These are phyloP conservation scores for Scutellaria baicalensis DNA, from an alignment of 257 asterid species.

Conservation along the genomic window DNA sequence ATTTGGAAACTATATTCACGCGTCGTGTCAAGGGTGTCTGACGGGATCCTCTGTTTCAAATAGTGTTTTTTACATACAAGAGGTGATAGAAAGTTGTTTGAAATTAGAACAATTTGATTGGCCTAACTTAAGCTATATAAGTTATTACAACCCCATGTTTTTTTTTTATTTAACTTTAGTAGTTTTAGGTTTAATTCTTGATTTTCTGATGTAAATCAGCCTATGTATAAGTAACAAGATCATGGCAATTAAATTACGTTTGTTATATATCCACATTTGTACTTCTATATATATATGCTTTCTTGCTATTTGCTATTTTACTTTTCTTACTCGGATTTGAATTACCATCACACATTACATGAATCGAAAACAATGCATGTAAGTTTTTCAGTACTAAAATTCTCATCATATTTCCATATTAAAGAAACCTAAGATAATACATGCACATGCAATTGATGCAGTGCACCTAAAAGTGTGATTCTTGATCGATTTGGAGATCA, in stretches of 20 bases:
- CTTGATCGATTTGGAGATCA: no score
- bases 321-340: no score
- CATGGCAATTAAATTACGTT: slow-evolving; percentile 6
- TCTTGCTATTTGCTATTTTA: background rate
- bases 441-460: slow-evolving; percentile 12
- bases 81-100: background rate
- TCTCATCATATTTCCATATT: slow-evolving; percentile 1
- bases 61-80: background rate
- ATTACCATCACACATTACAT: no score
- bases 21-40: slow-evolving; percentile 13
- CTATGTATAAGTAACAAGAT: slow-evolving; percentile 1
- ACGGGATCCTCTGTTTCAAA: background rate
- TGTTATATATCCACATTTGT: background rate
- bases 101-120: background rate
- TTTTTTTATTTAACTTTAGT: background rate
- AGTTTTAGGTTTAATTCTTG: background rate
- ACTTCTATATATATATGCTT: background rate
- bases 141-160: background rate
- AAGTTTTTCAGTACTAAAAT: background rate
- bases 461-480: no score
- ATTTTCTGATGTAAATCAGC: slow-evolving; percentile 9
- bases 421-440: background rate
- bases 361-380: no score
- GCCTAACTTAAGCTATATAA: background rate
- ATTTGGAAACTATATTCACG: slow-evolving; percentile 33